Evolutionary conservation across 345 rosid genomes (phyloP), one percentile per base, ranked within the genome.

Genomic region (Ailanthus altissimus): DNA sequence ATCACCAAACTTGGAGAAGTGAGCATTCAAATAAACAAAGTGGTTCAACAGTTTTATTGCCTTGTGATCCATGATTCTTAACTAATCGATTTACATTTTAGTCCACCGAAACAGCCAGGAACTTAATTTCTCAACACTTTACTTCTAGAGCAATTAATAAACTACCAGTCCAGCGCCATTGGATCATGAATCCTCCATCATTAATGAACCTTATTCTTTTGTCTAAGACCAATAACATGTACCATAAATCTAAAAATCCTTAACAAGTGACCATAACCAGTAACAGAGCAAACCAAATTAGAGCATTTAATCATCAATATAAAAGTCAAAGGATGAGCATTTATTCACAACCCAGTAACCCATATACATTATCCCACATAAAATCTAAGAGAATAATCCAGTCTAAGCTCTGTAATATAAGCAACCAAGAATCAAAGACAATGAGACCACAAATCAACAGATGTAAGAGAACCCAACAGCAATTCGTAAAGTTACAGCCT

Each of bases 1-100:
- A 16, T 69, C 28, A 32, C 20, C 28, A 47, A 36, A 69, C 46
- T 16, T 50, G 18, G 59, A 9, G 43, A 45, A 49, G 20, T 69
- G 73, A 69, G 59, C 59, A 69, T 69, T 69, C 42, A 69, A 28
- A 69, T 32, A 59, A 50, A 45, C 53, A 45, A n/a, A 71, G 12
- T n/a, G 45, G 26, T 56, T 71, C 20, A 40, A 21, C 49, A 2
- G 9, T 40, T 49, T 11, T 40, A 3, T 23, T 16, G 23, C 18
- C 3, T 16, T 43, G 18, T 61, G 11, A 40, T 71, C 13, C 0
- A 54, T 16, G 4, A 12, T 10, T 32, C 8, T 10, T 13, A 61
- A 59, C 36, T 10, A 26, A 61, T 25, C 12, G 21, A 20, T 47
- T 61, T 32, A 32, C 53, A 38, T 47, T 49, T 32, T 47, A 13